Base-by-base conservation (phyloP, 2,329 filamentous ascomycete genomes). In the Pseudovirgaria hyperparasitica region DNA sequence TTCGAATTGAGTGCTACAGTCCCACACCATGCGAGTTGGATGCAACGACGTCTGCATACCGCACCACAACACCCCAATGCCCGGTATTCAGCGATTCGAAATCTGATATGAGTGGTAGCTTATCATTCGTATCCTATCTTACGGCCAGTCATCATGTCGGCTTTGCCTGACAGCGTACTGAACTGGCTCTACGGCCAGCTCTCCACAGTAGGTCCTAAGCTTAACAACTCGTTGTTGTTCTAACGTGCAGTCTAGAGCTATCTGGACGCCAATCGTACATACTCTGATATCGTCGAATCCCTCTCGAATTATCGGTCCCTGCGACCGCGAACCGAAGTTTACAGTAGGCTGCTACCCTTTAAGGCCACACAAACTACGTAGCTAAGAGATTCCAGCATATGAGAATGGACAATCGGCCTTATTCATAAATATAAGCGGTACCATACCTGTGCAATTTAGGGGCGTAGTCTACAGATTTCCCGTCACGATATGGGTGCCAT, bases 171-270 rank as follows among this genome's bases (percentile, higher is more conserved):
- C 56, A 81, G 85, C 59, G 78, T 92, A 34, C 67, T 96, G 46
- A 86, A 85, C 59, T 96, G 87, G 87, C 74, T 96, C 5, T 93
- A 92, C 59, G 90, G 82, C 57, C 77, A 93, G 30, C 60, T 96
- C 32, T 82, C 78, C 22, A 52, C 46, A 31, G 54, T 51, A 45
- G 27, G 16, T 14, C 8, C 12, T 11, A 14, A 27, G 10, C 14
- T n/a, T n/a, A n/a, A n/a, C n/a, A n/a, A n/a, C n/a, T n/a, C n/a
- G n/a, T n/a, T 12, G 10, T 12, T 6, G 9, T 8, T n/a, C 9
- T 20, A 14, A 18, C 5, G n/a, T 10, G n/a, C 12, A 3, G 3
- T 23, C 2, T 27, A 96, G 82, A 84, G 92, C 69, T 96, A 98
- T 52, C 75, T 76, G 52, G 82, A 96, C 60, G 78, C 92, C 32